Evolutionary conservation across 352 stramenopile genomes (phyloP).

Genomic region (Globisporangium carolinianum): DNA sequence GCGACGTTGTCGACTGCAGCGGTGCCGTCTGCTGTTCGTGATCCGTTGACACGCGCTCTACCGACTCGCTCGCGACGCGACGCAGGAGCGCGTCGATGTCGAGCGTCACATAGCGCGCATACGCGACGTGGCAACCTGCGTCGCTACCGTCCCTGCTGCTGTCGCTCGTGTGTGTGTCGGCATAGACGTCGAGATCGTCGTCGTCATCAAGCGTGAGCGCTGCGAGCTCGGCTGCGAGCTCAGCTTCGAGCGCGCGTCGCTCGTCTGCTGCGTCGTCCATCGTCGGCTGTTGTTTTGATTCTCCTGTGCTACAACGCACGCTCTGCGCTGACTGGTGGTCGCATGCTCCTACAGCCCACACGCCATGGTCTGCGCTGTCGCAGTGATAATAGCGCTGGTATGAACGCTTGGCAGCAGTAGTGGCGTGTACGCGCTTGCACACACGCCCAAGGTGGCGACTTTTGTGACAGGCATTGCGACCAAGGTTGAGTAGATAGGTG

Average conservation of each 20-base stretch:
- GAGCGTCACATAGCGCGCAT: constrained; percentile 21
- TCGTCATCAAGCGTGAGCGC: constrained; percentile 11
- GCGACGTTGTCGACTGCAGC: background rate
- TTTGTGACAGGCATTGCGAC: too few species aligned
- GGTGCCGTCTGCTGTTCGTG: background rate
- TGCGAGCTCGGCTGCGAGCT: constrained; percentile 33
- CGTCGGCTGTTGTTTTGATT: too few species aligned
- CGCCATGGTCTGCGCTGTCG: too few species aligned
- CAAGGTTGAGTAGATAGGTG: too few species aligned
- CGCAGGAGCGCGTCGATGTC: constrained; percentile 25
- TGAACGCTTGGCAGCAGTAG: too few species aligned
- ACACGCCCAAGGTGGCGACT: too few species aligned
- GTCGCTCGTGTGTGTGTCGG: background rate
- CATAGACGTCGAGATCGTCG: background rate
- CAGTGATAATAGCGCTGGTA: too few species aligned
- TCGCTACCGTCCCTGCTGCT: background rate
- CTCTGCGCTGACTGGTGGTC: too few species aligned
- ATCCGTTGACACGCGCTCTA: background rate
- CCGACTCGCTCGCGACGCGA: background rate
- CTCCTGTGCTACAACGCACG: too few species aligned
- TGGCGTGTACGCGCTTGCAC: too few species aligned
- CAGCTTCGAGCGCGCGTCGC: constrained; percentile 31
- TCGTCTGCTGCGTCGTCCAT: constrained; percentile 18
- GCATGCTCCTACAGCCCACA: too few species aligned
- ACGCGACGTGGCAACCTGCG: background rate